Evolutionary conservation across 2,329 filamentous ascomycete species (phyloP).

Genomic region (Aspergillus pseudonomiae): DNA sequence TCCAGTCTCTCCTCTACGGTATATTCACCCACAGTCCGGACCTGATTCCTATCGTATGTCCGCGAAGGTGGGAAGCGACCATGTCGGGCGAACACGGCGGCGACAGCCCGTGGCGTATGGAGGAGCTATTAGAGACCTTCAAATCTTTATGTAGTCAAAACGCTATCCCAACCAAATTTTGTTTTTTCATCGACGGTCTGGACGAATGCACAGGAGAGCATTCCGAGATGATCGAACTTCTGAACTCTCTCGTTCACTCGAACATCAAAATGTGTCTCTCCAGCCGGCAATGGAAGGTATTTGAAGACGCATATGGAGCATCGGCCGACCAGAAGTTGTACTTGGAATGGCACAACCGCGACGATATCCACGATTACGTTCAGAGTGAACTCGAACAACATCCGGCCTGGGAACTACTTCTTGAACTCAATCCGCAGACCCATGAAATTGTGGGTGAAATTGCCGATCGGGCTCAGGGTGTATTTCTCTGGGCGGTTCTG

Average conservation of each 20-base stretch:
- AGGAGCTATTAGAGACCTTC: background rate
- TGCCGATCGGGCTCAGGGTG: background rate
- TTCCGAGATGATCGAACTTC: background rate
- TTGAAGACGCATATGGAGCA: background rate
- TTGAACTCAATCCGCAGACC: background rate
- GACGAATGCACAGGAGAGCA: background rate
- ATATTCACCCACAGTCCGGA: background rate
- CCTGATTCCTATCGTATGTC: background rate
- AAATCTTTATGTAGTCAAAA: background rate
- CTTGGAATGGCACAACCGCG: background rate
- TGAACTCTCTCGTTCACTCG: background rate
- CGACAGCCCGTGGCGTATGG: background rate
- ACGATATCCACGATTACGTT: background rate
- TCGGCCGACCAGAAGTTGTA: background rate
- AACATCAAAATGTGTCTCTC: background rate
- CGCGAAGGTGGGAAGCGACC: background rate
- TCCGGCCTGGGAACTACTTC: background rate
- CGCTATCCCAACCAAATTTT: background rate
- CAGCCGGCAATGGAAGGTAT: background rate
- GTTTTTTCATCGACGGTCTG: background rate
- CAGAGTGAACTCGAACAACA: background rate
- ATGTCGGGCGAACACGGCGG: background rate
- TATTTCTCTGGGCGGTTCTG: background rate
- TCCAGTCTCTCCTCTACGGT: background rate
- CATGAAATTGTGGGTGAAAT: background rate